Evolutionary conservation across 2,329 filamentous ascomycete species (phyloP), one percentile per base, ranked within the genome.

Genomic region (Mariannaea elegans): DNA sequence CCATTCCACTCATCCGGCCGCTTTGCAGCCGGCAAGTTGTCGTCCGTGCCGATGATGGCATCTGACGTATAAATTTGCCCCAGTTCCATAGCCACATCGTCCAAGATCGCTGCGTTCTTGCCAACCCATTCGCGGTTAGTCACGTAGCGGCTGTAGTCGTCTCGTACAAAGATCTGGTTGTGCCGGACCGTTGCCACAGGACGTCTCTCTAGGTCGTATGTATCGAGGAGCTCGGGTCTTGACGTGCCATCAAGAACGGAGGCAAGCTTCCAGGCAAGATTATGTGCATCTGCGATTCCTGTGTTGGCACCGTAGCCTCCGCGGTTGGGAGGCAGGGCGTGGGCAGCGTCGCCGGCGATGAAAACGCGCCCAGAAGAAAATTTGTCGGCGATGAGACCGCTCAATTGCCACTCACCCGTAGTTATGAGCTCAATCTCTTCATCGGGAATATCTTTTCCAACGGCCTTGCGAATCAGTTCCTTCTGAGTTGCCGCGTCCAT

Each of bases 241-340:
- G 72, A 70, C 2, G 62, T 39, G 0, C 72, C 68, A 1, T 59
- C 65, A 0, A 78, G 19, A 0, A 78, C 75, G 1, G 69, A 65
- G 1, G 75, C 73, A 0, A 81, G 56, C 63, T 80, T 81, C 79
- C 78, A 81, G 1, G 76, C 73, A 2, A 82, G 70, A 36, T 81
- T 78, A 34, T 77, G 71, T 0, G 72, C 79, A 55, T 82, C 79
- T 9, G 72, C 67, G 12, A 77, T 72, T 1, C 71, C 75, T 6
- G 72, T 72, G 59, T 77, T 77, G 16, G 71, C 67, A 0, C 75
- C 75, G 2, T 73, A 70, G 1, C 73, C 75, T 61, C 49, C 80
- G 1, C 72, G 57, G 36, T 75, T 75, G 0, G 75, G 72, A 0
- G 74, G 73, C 18, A 75, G 70, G n/a, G 74, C 73, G 47, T 76